phyloP scores from a whole-genome alignment of 306 rosid genomes.

The Ormosia emarginata region DNA sequence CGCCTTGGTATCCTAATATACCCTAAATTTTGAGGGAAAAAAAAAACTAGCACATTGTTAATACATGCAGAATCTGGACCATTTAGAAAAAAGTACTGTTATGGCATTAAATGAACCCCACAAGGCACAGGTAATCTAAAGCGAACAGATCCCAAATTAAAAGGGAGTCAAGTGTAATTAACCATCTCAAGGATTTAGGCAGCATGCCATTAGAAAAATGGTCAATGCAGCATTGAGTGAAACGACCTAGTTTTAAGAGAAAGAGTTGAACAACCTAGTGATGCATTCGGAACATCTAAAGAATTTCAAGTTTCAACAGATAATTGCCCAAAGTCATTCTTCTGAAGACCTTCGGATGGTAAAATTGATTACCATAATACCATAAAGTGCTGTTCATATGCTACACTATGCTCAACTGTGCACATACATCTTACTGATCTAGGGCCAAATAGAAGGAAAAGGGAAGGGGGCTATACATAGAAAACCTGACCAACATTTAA shows the following conservation, averaged over 20 bases:
- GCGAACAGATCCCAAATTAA: too few relatives aligned
- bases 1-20: too few relatives aligned
- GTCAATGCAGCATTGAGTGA: background rate
- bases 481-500: constrained; percentile 89
- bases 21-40: too few relatives aligned
- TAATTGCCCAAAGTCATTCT: background rate
- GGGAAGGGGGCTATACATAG: constrained; percentile 48
- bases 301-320: background rate
- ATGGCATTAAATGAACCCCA: too few relatives aligned
- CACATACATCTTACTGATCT: constrained; percentile 10
- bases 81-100: too few relatives aligned
- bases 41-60: too few relatives aligned
- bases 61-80: too few relatives aligned
- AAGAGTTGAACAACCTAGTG: background rate
- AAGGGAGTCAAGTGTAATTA: too few relatives aligned
- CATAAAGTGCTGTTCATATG: background rate
- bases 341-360: background rate
- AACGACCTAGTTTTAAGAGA: background rate
- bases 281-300: background rate
- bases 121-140: too few relatives aligned
- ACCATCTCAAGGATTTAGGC: too few relatives aligned
- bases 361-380: background rate
- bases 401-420: constrained; percentile 19
- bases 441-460: background rate
- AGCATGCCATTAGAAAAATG: too few relatives aligned